Evolutionary conservation across 2,329 filamentous ascomycete species (phyloP).

Genomic region (Alternaria panax): DNA sequence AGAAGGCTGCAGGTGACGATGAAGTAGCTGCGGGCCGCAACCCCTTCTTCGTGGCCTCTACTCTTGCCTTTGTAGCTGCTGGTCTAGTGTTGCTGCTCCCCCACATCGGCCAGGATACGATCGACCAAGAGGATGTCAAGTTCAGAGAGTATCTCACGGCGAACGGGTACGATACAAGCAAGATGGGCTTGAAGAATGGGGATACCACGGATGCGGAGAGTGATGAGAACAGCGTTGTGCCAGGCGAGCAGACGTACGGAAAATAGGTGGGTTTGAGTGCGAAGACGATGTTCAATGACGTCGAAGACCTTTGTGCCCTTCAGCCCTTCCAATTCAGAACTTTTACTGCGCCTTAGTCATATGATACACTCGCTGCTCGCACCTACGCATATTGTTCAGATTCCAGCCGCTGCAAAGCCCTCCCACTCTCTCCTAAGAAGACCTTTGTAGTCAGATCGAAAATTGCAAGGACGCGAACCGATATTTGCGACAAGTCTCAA

Average conservation of each 20-base stretch:
- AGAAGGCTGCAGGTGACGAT: conserved; percentile 47
- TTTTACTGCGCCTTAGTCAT: too few relatives aligned
- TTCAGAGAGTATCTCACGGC: conserved; percentile 77
- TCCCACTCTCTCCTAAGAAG: too few relatives aligned
- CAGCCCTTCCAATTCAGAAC: too few relatives aligned
- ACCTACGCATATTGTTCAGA: too few relatives aligned
- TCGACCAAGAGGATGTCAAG: conserved; percentile 75
- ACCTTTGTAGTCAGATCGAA: too few relatives aligned
- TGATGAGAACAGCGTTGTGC: conserved; percentile 17
- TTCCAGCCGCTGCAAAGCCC: too few relatives aligned
- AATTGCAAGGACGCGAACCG: neutral
- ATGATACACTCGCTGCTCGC: too few relatives aligned
- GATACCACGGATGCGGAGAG: conserved; percentile 19
- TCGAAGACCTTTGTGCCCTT: neutral
- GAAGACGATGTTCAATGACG: neutral
- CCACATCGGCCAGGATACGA: conserved; percentile 82
- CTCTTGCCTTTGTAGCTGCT: conserved; percentile 74
- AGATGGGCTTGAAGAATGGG: conserved; percentile 55
- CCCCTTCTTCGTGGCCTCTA: conserved; percentile 85
- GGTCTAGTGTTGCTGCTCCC: conserved; percentile 74
- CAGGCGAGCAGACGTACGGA: conserved; percentile 13
- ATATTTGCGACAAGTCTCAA: neutral
- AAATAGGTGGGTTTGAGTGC: neutral
- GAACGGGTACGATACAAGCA: conserved; percentile 77
- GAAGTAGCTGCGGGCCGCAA: conserved; percentile 71